These are phyloP conservation scores for Solanum chacoense DNA, from an alignment of 305 asterid genomes.

Conservation along the genomic window DNA sequence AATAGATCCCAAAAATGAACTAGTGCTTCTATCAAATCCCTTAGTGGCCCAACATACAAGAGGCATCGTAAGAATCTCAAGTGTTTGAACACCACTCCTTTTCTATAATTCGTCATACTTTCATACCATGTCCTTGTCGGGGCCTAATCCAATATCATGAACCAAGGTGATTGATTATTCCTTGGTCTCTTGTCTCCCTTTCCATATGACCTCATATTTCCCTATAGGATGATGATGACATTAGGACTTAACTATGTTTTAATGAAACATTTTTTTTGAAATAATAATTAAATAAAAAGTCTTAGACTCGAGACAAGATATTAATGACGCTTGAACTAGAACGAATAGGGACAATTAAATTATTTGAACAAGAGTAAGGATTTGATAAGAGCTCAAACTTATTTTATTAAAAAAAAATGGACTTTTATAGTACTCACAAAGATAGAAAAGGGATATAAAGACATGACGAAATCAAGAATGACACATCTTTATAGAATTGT, in stretches of 20 bases:
- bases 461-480: not conserved
- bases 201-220: not conserved
- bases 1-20: not conserved
- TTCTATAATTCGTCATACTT: not conserved
- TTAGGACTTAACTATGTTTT: not conserved
- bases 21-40: not conserved
- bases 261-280: too few relatives aligned
- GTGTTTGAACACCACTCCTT: not conserved
- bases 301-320: not conserved
- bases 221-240: not conserved
- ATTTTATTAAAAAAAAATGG: too few relatives aligned
- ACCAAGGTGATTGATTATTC: not conserved
- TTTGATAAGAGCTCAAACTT: not conserved
- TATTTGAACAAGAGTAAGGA: not conserved
- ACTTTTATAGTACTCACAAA: not conserved
- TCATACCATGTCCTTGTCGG: not conserved
- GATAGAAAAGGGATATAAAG: too few relatives aligned
- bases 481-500: not conserved
- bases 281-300: too few relatives aligned
- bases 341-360: too few relatives aligned
- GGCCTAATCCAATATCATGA: not conserved
- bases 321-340: too few relatives aligned
- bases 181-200: not conserved
- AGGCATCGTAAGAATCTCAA: not conserved
- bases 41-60: not conserved